Evolutionary conservation across 2,329 filamentous ascomycete genomes (phyloP).

Genomic region (Apiospora marii): DNA sequence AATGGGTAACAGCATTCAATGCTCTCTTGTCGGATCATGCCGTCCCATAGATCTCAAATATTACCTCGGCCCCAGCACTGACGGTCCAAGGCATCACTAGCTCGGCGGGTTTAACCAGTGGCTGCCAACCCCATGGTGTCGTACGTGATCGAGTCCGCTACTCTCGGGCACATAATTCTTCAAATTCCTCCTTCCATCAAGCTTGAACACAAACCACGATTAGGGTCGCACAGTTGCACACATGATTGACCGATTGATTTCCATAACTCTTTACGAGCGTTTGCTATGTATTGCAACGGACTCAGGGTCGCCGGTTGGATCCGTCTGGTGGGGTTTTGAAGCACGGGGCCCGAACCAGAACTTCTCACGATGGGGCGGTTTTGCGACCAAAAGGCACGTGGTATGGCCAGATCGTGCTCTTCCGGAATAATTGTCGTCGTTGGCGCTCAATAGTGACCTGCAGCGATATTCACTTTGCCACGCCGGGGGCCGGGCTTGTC

Average conservation of each 20-base stretch:
- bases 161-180: not conserved
- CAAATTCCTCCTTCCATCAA: not conserved
- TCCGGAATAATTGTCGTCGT: slow-evolving; percentile 1
- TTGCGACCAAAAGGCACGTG: not conserved
- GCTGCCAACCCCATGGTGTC: not conserved
- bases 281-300: not conserved
- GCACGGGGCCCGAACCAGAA: not conserved
- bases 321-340: not conserved
- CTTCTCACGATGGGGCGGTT: not conserved
- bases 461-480: not conserved
- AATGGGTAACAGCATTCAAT: not conserved
- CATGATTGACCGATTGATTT: not conserved
- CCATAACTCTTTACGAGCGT: not conserved
- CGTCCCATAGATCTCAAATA: not conserved
- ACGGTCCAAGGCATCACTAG: not conserved
- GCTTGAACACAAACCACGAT: not conserved
- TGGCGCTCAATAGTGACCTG: not conserved
- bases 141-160: not conserved
- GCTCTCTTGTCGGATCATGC: not conserved
- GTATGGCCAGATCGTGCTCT: not conserved
- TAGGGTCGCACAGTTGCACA: not conserved
- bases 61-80: not conserved
- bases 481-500: slow-evolving; percentile 1
- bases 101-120: not conserved
- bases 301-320: not conserved